phyloP scores from a whole-genome alignment of 225 moss, liverwort and hornwort genomes.

The Thuidium tamariscinum region DNA sequence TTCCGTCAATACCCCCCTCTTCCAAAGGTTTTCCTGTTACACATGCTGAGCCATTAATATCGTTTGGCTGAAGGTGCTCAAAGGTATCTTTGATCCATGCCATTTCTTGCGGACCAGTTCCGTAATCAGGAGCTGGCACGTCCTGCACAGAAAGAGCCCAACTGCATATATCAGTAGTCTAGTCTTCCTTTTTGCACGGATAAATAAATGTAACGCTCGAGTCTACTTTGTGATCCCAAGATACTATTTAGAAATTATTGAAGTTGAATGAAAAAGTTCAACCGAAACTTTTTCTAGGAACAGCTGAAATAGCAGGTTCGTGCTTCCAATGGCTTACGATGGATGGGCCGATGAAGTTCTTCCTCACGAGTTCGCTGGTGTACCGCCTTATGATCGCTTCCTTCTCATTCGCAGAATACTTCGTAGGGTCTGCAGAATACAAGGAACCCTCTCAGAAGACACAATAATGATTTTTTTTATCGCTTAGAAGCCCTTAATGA shows the following conservation, averaged over 20 bases:
- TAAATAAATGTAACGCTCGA: neutral
- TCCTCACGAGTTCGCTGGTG: conserved; percentile 84
- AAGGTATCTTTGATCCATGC: conserved; percentile 92
- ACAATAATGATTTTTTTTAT: neutral
- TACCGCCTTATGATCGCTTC: conserved; percentile 83
- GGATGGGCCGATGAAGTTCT: conserved; percentile 84
- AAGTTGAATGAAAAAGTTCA: neutral
- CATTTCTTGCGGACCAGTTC: conserved; percentile 90
- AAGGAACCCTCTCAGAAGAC: neutral
- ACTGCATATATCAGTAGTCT: neutral
- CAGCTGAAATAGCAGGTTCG: neutral
- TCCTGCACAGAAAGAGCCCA: conserved; percentile 24
- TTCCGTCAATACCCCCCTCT: conserved; percentile 79
- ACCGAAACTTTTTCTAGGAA: neutral
- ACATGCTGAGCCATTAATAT: conserved; percentile 74
- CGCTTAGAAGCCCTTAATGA: neutral
- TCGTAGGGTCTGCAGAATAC: conserved; percentile 54
- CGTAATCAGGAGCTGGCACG: conserved; percentile 88
- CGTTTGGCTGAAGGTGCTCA: conserved; percentile 68
- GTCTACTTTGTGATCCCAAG: neutral
- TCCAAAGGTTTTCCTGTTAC: conserved; percentile 85
- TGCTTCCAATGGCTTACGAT: conserved; percentile 24
- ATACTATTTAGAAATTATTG: neutral
- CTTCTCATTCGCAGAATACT: conserved; percentile 67
- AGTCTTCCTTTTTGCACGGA: neutral